Evolutionary conservation across 75 land plant genomes (phyloP), one percentile per base, ranked within the genome.

Genomic region (Sequoia sempervirens): DNA sequence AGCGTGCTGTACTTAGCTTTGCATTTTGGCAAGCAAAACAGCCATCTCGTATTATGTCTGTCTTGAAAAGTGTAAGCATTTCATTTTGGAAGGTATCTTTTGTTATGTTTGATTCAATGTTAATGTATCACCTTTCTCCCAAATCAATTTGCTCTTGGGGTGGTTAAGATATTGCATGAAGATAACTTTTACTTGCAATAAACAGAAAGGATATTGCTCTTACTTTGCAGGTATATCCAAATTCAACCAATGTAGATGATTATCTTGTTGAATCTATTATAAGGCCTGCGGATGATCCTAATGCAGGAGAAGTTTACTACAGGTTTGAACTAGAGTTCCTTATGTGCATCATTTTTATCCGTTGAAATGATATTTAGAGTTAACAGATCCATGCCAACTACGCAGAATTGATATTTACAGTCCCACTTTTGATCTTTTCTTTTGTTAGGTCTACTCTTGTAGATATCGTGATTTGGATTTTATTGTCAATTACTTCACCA

Each of bases 271-370:
- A 98, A 54, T 96, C 98, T 32, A 98, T 98, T 41, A 93, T 88
- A 47, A 88, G 40, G 75, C 99, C 99, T 80, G 88, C 99, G 56
- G 84, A 84, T 43, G 99, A 98, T 58, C 95, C 99, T 1, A 96
- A 96, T 87, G 98, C 99, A 18, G 95, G 93, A 61, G 98, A 98
- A 88, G 99, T 96, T 68, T 98, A 98, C 86, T 98, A 96, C 88
- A 93, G 99, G 99, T 94, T 78, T 46, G 76, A 2, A 46, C 82
- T n/a, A 36, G 40, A 83, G n/a, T 82, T 54, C 54, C 53, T 76
- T 75, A 37, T 26, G 30, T 34, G 46, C 26, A 37, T 10, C 83
- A 2, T 28, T 10, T 23, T 26, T 81, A 56, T 38, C 45, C 8
- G 0, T 68, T 41, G 23, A 76, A 18, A 41, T 43, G 80, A 26